Evolutionary conservation across 495 filamentous ascomycete species (phyloP).

Genomic region (Letharia columbiana): DNA sequence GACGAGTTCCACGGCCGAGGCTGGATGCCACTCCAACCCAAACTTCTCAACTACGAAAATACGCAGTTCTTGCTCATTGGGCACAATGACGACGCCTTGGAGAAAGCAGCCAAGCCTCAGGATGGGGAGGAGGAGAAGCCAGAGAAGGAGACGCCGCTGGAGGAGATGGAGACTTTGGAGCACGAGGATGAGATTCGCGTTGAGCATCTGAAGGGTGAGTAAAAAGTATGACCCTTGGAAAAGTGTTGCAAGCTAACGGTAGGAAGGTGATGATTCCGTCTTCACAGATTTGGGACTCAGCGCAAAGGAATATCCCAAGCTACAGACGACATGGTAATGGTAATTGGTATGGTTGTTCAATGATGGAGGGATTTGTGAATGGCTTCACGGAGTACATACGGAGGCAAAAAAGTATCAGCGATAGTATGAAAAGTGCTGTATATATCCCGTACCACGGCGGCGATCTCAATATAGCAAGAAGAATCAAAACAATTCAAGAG

Average conservation of each 20-base stretch:
- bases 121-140: constrained; percentile 45
- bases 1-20: constrained; percentile 65
- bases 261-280: constrained; percentile 42
- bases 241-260: neutral
- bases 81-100: constrained; percentile 50
- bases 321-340: constrained; percentile 44
- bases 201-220: constrained; percentile 44
- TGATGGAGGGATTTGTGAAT: neutral
- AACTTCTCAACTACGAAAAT: constrained; percentile 70
- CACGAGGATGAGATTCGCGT: constrained; percentile 54
- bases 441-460: neutral
- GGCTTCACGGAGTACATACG: neutral
- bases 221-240: neutral
- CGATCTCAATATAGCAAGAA: neutral
- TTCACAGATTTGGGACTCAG: constrained; percentile 46
- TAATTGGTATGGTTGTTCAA: neutral
- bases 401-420: neutral
- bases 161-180: constrained; percentile 53
- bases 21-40: constrained; percentile 66
- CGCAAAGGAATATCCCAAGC: constrained; percentile 42
- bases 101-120: constrained; percentile 51
- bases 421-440: neutral
- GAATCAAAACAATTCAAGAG: neutral
- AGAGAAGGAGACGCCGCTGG: constrained; percentile 49
- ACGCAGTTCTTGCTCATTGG: constrained; percentile 80